Percentiles rank a stretch among this genome's conserved stretches.
Evolutionary conservation across 2,329 filamentous ascomycete species (phyloP).

Genomic region (Pyricularia sp.): DNA sequence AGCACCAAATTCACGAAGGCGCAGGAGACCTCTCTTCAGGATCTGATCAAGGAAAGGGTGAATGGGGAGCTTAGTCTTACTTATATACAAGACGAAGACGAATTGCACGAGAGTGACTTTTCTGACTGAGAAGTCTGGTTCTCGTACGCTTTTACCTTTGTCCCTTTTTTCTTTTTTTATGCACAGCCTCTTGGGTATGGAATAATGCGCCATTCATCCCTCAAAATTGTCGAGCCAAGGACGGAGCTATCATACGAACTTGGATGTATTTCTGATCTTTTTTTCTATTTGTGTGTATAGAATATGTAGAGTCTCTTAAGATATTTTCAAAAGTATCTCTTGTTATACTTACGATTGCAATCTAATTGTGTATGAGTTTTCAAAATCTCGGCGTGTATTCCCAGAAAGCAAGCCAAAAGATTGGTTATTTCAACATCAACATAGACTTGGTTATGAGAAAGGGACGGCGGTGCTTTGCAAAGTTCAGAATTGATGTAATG

Average conservation of each 20-base stretch:
- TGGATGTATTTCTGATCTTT: too few relatives aligned
- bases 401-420: too few relatives aligned
- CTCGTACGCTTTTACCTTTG: not conserved
- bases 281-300: not conserved
- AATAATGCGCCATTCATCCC: not conserved
- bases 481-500: not conserved
- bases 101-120: conserved; percentile 25
- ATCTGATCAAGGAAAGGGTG: conserved; percentile 15
- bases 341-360: not conserved
- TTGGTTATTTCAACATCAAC: too few relatives aligned
- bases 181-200: not conserved
- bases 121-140: conserved; percentile 14
- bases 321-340: not conserved
- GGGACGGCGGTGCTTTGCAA: not conserved
- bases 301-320: not conserved
- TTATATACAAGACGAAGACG: conserved; percentile 23
- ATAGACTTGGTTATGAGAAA: too few relatives aligned
- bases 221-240: too few relatives aligned
- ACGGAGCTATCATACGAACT: too few relatives aligned
- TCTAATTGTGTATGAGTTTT: not conserved
- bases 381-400: not conserved
- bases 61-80: conserved; percentile 23
- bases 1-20: conserved; percentile 14
- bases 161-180: not conserved
- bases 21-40: conserved; percentile 16